A percentile compares a stretch with the other conserved stretches of the same genome.
Evolutionary conservation across 352 stramenopile genomes (phyloP).

Genomic region (Salisapilia sapeloensis): DNA sequence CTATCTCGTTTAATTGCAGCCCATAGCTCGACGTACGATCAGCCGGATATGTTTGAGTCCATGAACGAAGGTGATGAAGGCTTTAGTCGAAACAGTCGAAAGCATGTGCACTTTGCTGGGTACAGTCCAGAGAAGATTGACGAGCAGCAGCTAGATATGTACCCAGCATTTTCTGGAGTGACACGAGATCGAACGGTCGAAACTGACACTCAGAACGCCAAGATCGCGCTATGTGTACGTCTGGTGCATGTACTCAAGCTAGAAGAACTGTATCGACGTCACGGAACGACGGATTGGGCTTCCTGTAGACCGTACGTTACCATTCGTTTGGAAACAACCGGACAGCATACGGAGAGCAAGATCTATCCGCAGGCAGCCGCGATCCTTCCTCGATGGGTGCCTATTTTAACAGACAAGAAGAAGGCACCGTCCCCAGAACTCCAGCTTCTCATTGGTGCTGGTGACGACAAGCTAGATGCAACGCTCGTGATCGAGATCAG

Average conservation of each 20-base stretch:
- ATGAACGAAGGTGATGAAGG: neutral
- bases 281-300: constrained; percentile 20
- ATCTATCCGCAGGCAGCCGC: constrained; percentile 13
- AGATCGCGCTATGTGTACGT: constrained; percentile 16
- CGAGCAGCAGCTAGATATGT: too few species aligned
- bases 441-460: constrained; percentile 3
- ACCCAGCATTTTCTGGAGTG: too few species aligned
- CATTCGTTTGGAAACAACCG: constrained; percentile 15
- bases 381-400: too few species aligned
- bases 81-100: too few species aligned
- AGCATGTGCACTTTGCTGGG: too few species aligned
- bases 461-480: constrained; percentile 1
- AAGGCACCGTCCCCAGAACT: constrained; percentile 3
- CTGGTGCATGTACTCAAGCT: constrained; percentile 29
- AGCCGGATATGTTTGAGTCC: neutral
- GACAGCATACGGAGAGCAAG: constrained; percentile 15
- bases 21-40: constrained; percentile 1
- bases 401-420: too few species aligned
- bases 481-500: constrained; percentile 41
- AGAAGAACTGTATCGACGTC: constrained; percentile 30
- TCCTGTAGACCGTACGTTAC: constrained; percentile 28
- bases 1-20: constrained; percentile 31
- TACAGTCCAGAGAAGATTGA: too few species aligned
- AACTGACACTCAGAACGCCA: neutral
- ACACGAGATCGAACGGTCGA: too few species aligned